Percentiles rank a stretch among this genome's conserved stretches.
Evolutionary conservation across 2,329 filamentous ascomycete species (phyloP).

Genomic region (Trichophyton benhamiae): DNA sequence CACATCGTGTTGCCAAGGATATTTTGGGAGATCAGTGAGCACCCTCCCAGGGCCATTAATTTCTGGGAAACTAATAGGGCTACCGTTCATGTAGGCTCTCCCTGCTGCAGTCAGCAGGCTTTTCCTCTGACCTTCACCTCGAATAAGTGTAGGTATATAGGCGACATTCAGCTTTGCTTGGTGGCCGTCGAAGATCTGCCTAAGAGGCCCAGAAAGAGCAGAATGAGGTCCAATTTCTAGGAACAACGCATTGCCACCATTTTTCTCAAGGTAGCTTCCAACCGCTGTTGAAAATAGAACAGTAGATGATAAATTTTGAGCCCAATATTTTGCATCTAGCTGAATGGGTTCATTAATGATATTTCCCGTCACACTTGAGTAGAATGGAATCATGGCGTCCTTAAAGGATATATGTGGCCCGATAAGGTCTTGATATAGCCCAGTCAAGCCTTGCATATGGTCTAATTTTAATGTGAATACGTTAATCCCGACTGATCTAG

Average conservation of each 20-base stretch:
- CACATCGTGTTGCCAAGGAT: not conserved
- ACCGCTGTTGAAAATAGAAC: conserved; percentile 3
- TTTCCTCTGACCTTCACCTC: conserved; percentile 6
- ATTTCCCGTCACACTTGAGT: not conserved
- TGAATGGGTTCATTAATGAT: not conserved
- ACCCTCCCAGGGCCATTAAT: not conserved
- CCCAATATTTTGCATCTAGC: conserved; percentile 1
- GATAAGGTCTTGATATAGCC: conserved; percentile 12
- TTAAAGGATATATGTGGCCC: not conserved
- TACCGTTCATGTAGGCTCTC: conserved; percentile 6
- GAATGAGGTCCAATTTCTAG: conserved; percentile 16
- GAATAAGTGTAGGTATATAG: conserved; percentile 6
- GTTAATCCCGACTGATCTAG: not conserved
- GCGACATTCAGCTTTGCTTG: not conserved
- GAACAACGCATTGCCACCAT: not conserved
- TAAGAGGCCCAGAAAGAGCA: conserved; percentile 13
- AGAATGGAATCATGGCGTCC: not conserved
- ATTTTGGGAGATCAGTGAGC: not conserved
- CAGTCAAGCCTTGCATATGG: conserved; percentile 16
- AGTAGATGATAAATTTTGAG: conserved; percentile 1
- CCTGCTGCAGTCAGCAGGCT: not conserved
- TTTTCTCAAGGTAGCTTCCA: not conserved
- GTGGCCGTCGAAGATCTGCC: conserved; percentile 9
- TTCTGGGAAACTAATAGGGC: not conserved
- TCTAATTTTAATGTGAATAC: not conserved